Base-by-base conservation (phyloP, 108 stramenopile genomes). In the Nannochloropsis granulata region DNA sequence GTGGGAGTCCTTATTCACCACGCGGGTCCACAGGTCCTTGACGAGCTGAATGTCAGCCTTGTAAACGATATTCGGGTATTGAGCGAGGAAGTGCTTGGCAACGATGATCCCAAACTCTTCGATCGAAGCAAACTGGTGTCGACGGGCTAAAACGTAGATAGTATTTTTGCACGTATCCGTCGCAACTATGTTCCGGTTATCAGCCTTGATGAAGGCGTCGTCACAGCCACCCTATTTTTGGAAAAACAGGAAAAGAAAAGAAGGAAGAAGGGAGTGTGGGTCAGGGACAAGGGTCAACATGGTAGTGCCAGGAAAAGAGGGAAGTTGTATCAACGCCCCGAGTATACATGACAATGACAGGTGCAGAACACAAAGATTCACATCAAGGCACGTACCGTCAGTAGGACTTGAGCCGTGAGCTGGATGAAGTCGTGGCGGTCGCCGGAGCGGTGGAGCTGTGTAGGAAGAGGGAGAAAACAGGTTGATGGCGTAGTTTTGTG, bases 161-260 rank as follows among this genome's bases (percentile, higher is more conserved):
- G 90, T 90, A 82, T 92, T 92, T 83, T 92, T 91, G 25, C 89
- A 88, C n/a, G 91, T 91, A 56, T 92, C 91, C 26, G 91, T 91
- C 14, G 91, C 84, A 44, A 92, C 91, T 43, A 92, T 46, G 25
- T 86, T 84, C 23, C 85, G 84, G 88, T 92, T 92, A 84, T 92
- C 90, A 81, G 43, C 91, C 34, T 78, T 44, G 16, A 84, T 90
- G 45, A 90, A 91, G 43, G 82, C 89, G 0, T 45, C 23, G 14
- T 90, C 88, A 23, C 43, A 16, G 25, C 79, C 24, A 45, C 81
- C n/a, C 25, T 79, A 26, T 83, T 44, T 44, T 78, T 79, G 81
- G 56, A 82, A 16, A 14, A 21, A 12, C 10, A 83, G 43, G 10
- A 16, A 71, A 71, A 11, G 56, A 10, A 71, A 9, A n/a, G 11